Conservation (phyloP, 208 protist genomes). For the Blastocrithidia nonstop region DNA sequence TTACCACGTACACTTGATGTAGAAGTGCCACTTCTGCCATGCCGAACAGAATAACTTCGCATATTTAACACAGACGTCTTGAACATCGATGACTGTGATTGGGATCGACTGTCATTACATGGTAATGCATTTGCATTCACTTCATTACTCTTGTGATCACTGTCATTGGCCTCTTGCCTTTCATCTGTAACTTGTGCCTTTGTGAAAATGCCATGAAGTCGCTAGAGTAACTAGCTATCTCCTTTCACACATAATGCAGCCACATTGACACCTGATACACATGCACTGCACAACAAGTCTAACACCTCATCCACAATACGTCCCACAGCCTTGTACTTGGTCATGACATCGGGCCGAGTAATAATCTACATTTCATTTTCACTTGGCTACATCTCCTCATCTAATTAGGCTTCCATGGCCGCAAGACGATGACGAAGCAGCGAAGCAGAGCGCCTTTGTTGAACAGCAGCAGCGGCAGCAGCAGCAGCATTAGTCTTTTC, state of each 20-base stretch:
- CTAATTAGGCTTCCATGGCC: constrained; percentile 32
- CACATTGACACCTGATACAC: constrained; percentile 60
- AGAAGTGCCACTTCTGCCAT: too few species aligned
- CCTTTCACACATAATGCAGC: constrained; percentile 50
- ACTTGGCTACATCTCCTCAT: constrained; percentile 37
- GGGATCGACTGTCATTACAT: too few species aligned
- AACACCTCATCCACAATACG: constrained; percentile 87
- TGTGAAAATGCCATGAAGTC: constrained; percentile 37
- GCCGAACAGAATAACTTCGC: too few species aligned
- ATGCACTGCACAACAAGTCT: constrained; percentile 38
- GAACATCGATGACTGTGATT: too few species aligned
- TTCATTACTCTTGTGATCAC: constrained; percentile 18
- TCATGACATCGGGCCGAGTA: constrained; percentile 81
- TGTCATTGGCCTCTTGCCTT: too few species aligned
- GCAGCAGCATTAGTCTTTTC: too few species aligned
- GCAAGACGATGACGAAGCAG: constrained; percentile 37
- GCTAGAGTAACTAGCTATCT: constrained; percentile 27
- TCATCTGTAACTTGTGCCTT: too few species aligned
- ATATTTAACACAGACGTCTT: too few species aligned
- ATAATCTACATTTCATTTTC: constrained; percentile 69
- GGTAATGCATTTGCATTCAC: too few species aligned
- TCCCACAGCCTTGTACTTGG: constrained; percentile 90
- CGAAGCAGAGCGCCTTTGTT: constrained; percentile 3
- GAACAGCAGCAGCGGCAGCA: not conserved
- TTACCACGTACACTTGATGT: too few species aligned